A percentile compares a stretch with the other conserved stretches of the same genome.
These are phyloP conservation scores for Crucibulum laeve DNA, from an alignment of 768 basidiomycete species.

Conservation along the genomic window DNA sequence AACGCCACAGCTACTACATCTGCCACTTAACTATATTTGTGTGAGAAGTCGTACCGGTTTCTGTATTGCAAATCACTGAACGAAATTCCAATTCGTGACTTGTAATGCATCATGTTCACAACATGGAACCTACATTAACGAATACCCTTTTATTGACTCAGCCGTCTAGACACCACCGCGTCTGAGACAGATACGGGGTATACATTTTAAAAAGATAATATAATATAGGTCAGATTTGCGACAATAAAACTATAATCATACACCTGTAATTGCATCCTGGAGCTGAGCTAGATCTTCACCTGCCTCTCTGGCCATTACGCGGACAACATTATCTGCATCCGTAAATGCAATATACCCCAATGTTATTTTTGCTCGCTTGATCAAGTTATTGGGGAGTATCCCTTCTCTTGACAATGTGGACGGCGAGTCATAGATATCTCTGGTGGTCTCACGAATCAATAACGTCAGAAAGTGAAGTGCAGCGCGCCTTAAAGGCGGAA, in stretches of 20 bases:
- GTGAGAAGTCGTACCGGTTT: constrained; percentile 16
- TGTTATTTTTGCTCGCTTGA: constrained; percentile 53
- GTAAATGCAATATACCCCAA: constrained; percentile 65
- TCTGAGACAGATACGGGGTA: constrained; percentile 96
- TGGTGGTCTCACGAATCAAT: constrained; percentile 57
- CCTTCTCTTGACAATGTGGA: constrained; percentile 9
- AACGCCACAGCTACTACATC: constrained; percentile 23
- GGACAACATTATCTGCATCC: constrained; percentile 69
- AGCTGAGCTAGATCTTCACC: constrained; percentile 50
- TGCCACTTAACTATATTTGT: constrained; percentile 7
- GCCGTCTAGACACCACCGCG: constrained; percentile 53
- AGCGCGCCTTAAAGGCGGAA: constrained; percentile 80
- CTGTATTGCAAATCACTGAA: constrained; percentile 16
- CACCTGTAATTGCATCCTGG: constrained; percentile 38
- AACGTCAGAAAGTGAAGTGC: constrained; percentile 79
- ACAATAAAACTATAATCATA: constrained; percentile 15
- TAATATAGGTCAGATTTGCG: background rate
- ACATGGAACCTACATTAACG: constrained; percentile 51
- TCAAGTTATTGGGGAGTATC: constrained; percentile 28
- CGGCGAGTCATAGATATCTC: constrained; percentile 42
- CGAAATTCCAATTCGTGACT: constrained; percentile 11
- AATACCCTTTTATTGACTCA: constrained; percentile 81
- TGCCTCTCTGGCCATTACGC: constrained; percentile 75
- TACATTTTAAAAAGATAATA: constrained; percentile 25
- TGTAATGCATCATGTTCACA: constrained; percentile 12